Evolutionary conservation across 306 rosid species (phyloP), one percentile per base, ranked within the genome.

Genomic region (Prunus campanulata): DNA sequence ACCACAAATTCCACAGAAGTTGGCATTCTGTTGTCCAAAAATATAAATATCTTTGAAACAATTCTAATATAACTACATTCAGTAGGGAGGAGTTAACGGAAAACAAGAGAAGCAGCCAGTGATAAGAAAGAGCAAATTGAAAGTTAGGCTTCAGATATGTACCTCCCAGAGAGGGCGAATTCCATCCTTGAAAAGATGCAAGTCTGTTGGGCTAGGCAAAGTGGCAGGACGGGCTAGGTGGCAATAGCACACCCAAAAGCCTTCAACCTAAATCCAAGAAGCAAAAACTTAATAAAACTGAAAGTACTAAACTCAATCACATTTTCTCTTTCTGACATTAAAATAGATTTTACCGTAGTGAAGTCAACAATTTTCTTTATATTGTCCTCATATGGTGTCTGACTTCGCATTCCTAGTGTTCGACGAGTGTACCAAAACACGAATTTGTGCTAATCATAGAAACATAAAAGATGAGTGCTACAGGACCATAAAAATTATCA

Each of bases 91-190:
- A 46, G 39, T 14, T 27, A 16, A 39, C 3, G 19, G 16, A 75
- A 77, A 56, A 15, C 22, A 4, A 8, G 14, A 66, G 42, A 19
- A 56, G 8, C 0, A 30, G 24, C 32, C 49, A 63, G 30, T 20
- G 24, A 3, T n/a, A 13, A 66, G 71, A 80, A 77, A 69, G 51
- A 61, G 51, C 27, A 73, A 52, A 61, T 27, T 51, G 68, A 47
- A 77, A 75, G 57, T 30, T 20, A 44, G 69, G 71, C 59, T 59
- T 57, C 25, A 48, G 54, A 78, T 66, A 54, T 51, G 32, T 77
- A 91, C 97, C 96, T 94, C 97, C 98, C 98, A 94, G 20, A 94
- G 75, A 24, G 98, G 98, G 57, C 97, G 96, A 65, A 94, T 94
- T 65, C 97, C 98, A 68, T 94, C 98, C 86, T 91, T 92, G 69